phyloP scores from a whole-genome alignment of 306 rosid species.

The Pyrus betulifolia region DNA sequence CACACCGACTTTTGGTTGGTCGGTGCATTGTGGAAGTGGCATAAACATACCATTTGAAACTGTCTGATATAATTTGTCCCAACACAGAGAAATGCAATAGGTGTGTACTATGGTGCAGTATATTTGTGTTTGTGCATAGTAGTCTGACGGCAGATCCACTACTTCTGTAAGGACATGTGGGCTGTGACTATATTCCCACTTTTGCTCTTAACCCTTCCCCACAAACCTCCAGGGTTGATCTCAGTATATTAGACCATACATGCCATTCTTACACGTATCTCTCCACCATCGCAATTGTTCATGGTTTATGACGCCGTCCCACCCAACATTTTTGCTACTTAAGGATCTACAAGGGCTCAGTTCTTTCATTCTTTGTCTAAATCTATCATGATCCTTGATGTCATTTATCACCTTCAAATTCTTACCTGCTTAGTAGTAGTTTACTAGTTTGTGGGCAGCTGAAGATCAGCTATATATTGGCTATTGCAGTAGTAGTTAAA shows the following conservation, averaged over 20 bases:
- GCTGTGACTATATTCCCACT: background rate
- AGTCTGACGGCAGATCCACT: background rate
- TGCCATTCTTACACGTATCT: background rate
- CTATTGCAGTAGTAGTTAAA: background rate
- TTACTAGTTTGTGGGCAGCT: background rate
- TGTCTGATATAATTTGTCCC: background rate
- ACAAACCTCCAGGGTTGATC: background rate
- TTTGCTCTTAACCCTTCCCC: background rate
- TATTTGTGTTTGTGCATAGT: background rate
- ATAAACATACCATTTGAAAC: background rate
- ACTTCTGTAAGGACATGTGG: background rate
- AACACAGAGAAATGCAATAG: background rate
- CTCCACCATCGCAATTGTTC: background rate
- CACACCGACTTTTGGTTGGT: background rate
- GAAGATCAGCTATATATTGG: background rate
- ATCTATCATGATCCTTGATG: background rate
- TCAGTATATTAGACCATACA: background rate
- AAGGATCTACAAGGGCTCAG: background rate
- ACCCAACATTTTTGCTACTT: slow-evolving; percentile 22
- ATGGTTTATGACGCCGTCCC: slow-evolving; percentile 63
- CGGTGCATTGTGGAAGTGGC: background rate
- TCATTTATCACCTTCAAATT: background rate
- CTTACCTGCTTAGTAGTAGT: background rate
- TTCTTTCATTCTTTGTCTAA: background rate
- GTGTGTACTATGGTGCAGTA: background rate